These are phyloP conservation scores for Talaromyces albobiverticillius DNA, from an alignment of 2,329 filamentous ascomycete genomes.

Conservation along the genomic window DNA sequence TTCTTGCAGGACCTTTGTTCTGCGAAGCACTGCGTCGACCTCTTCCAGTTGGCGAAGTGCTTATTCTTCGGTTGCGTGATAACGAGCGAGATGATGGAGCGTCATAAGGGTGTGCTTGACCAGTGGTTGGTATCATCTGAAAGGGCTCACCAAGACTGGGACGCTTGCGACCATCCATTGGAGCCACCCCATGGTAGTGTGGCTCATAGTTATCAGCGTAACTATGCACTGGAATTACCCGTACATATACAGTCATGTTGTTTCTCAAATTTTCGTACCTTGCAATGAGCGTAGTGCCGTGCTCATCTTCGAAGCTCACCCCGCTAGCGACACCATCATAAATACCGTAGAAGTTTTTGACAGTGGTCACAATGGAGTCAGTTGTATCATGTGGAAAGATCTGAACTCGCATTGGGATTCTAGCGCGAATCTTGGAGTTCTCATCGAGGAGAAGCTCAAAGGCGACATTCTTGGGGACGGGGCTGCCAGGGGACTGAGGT, in stretches of 20 bases:
- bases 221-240: slow-evolving; percentile 65
- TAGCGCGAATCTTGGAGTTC: slow-evolving; percentile 56
- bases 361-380: slow-evolving; percentile 94
- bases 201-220: slow-evolving; percentile 47
- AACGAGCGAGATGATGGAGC: slow-evolving; percentile 65
- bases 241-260: slow-evolving; percentile 90
- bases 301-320: slow-evolving; percentile 90
- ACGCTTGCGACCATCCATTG: slow-evolving; percentile 53
- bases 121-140: slow-evolving; percentile 58
- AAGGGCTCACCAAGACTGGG: slow-evolving; percentile 63
- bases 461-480: slow-evolving; percentile 58
- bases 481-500: slow-evolving; percentile 35
- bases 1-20: slow-evolving; percentile 68
- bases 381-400: slow-evolving; percentile 96
- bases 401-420: slow-evolving; percentile 68
- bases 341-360: slow-evolving; percentile 98
- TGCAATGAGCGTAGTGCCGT: slow-evolving; percentile 87
- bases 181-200: slow-evolving; percentile 45
- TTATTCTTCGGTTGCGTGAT: slow-evolving; percentile 73
- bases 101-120: slow-evolving; percentile 53
- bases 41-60: slow-evolving; percentile 68
- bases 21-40: slow-evolving; percentile 76
- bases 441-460: slow-evolving; percentile 62
- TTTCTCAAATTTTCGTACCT: slow-evolving; percentile 93
- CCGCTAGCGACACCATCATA: slow-evolving; percentile 79